These are phyloP conservation scores for Spiraea crenata DNA, from an alignment of 331 rosid species.

Conservation along the genomic window DNA sequence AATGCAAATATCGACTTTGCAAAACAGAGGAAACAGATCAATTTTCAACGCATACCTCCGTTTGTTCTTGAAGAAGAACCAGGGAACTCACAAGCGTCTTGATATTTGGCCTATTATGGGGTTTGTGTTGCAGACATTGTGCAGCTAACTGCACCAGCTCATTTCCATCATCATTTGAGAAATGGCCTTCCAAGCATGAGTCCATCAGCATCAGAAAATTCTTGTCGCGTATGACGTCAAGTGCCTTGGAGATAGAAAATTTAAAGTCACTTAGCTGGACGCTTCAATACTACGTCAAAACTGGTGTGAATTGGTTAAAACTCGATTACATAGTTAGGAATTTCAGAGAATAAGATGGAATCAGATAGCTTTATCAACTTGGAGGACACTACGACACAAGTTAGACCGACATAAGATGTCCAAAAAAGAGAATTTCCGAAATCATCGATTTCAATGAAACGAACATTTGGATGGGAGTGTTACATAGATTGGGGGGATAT, in stretches of 20 bases:
- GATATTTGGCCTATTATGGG: constrained; percentile 40
- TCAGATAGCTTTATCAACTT: background rate
- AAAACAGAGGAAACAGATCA: constrained; percentile 24
- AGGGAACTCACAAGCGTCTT: constrained; percentile 34
- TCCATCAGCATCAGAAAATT: constrained; percentile 41
- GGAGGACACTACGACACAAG: background rate
- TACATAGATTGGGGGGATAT: constrained; percentile 44
- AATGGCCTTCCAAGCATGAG: constrained; percentile 44
- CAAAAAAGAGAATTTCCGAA: background rate
- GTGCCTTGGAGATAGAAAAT: constrained; percentile 25
- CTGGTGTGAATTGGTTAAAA: too few species aligned
- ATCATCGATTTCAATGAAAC: too few species aligned
- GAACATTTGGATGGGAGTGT: constrained; percentile 12
- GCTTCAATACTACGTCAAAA: background rate
- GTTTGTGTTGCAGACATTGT: constrained; percentile 40
- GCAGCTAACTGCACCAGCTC: constrained; percentile 38
- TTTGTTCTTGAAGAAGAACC: constrained; percentile 38
- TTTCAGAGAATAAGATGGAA: background rate
- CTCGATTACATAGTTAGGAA: background rate
- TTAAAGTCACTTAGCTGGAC: constrained; percentile 3
- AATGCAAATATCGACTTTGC: background rate
- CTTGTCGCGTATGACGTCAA: constrained; percentile 36
- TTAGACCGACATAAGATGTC: background rate
- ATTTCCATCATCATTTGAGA: constrained; percentile 38
- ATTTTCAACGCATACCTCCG: constrained; percentile 28